Conservation (phyloP, 441 rosid genomes). For the Biscutella auriculata region DNA sequence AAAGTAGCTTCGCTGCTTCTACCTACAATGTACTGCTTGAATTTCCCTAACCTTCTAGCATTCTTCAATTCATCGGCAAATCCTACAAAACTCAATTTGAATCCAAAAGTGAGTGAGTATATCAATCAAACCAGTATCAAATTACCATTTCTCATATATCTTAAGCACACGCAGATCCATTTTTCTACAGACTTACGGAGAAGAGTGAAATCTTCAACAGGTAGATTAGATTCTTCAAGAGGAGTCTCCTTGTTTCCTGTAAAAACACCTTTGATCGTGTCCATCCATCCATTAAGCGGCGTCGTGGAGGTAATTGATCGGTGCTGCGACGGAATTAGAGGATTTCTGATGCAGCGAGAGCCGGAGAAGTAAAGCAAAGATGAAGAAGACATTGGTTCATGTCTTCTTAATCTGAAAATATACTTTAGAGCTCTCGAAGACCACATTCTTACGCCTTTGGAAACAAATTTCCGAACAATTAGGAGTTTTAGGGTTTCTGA, state of each 20-base stretch:
- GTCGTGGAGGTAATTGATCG: conserved; percentile 54
- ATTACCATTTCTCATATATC: background rate
- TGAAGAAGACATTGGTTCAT: conserved; percentile 1
- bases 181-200: conserved; percentile 31
- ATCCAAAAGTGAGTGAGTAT: too few species aligned
- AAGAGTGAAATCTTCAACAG: conserved; percentile 55
- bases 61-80: conserved; percentile 79
- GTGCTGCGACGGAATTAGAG: conserved; percentile 22
- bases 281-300: conserved; percentile 54
- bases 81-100: too few species aligned
- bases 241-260: conserved; percentile 48
- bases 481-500: conserved; percentile 14
- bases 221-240: conserved; percentile 26
- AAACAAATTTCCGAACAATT: background rate
- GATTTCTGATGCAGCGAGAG: conserved; percentile 4
- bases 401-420: conserved; percentile 3
- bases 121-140: background rate
- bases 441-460: conserved; percentile 12
- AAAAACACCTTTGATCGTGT: conserved; percentile 65
- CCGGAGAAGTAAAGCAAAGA: background rate
- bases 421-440: conserved; percentile 7
- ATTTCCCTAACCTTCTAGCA: conserved; percentile 54
- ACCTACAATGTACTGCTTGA: conserved; percentile 73
- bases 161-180: background rate
- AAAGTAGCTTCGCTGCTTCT: conserved; percentile 86